A percentile compares a stretch with the other conserved stretches of the same genome.
These are phyloP conservation scores for Verbascum thapsus DNA, from an alignment of 257 asterid genomes.

Conservation along the genomic window DNA sequence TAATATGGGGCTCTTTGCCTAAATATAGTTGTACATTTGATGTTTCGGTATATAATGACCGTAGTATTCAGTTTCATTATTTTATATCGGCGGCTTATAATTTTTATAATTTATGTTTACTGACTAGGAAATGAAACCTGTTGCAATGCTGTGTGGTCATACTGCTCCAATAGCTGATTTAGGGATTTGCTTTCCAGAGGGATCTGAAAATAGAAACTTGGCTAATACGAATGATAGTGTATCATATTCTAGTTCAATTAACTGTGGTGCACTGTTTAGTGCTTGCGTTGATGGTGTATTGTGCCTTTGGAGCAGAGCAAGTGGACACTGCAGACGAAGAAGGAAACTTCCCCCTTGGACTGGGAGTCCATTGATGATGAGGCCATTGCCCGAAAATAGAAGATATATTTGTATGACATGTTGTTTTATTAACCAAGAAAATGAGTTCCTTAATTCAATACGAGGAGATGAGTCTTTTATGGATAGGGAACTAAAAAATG, in stretches of 20 bases:
- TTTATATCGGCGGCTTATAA: not conserved
- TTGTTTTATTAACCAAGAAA: conserved; percentile 48
- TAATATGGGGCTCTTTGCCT: conserved; percentile 9
- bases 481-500: conserved; percentile 42
- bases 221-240: conserved; percentile 38
- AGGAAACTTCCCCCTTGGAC: conserved; percentile 97
- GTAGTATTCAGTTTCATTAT: conserved; percentile 11
- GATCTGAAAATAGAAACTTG: conserved; percentile 49
- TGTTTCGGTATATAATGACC: not conserved
- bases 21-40: not conserved
- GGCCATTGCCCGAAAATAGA: conserved; percentile 60
- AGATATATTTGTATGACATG: conserved; percentile 83
- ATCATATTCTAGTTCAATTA: conserved; percentile 41
- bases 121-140: conserved; percentile 79
- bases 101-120: conserved; percentile 27
- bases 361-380: conserved; percentile 75
- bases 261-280: conserved; percentile 70
- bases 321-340: conserved; percentile 91
- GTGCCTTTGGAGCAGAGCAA: conserved; percentile 87
- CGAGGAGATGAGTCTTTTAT: conserved; percentile 39
- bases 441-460: conserved; percentile 35
- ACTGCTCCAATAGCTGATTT: conserved; percentile 77
- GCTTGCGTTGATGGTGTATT: conserved; percentile 84
- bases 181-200: conserved; percentile 77
- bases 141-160: conserved; percentile 95